These are phyloP conservation scores for Lotus japonicus DNA, from an alignment of 306 rosid species.

Conservation along the genomic window DNA sequence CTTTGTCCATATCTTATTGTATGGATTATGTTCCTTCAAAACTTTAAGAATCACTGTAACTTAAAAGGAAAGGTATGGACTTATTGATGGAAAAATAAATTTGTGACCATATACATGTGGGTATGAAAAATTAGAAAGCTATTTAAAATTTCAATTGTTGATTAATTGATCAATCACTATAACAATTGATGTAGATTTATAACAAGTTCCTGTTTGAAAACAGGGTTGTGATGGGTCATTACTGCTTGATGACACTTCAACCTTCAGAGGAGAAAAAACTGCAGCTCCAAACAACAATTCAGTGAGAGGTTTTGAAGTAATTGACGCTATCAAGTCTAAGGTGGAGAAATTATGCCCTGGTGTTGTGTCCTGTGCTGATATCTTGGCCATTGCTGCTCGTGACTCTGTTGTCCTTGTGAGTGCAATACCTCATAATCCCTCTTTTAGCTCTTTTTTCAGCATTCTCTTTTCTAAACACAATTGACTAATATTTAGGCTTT, in stretches of 20 bases:
- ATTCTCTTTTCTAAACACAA: too few species aligned
- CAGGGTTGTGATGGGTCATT: constrained; percentile 90
- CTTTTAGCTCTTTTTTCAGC: too few species aligned
- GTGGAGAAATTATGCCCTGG: constrained; percentile 54
- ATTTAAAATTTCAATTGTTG: too few species aligned
- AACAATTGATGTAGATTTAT: neutral
- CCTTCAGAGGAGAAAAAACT: constrained; percentile 59
- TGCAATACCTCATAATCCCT: neutral
- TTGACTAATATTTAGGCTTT: too few species aligned
- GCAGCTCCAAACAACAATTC: constrained; percentile 59
- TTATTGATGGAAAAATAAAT: too few species aligned
- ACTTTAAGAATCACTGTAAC: too few species aligned
- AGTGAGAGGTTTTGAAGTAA: constrained; percentile 49
- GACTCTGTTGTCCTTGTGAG: constrained; percentile 66
- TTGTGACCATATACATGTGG: too few species aligned
- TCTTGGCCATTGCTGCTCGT: constrained; percentile 72
- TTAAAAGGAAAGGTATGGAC: too few species aligned
- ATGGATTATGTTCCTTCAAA: too few species aligned
- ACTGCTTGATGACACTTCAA: constrained; percentile 57
- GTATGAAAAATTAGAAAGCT: too few species aligned
- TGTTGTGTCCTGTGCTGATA: constrained; percentile 81
- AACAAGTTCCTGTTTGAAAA: neutral
- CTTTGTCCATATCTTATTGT: too few species aligned
- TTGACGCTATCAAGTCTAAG: constrained; percentile 49
- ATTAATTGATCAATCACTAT: too few species aligned